Base-by-base conservation (phyloP, 2,329 filamentous ascomycete genomes). In the Colletotrichum ledebouriae region DNA sequence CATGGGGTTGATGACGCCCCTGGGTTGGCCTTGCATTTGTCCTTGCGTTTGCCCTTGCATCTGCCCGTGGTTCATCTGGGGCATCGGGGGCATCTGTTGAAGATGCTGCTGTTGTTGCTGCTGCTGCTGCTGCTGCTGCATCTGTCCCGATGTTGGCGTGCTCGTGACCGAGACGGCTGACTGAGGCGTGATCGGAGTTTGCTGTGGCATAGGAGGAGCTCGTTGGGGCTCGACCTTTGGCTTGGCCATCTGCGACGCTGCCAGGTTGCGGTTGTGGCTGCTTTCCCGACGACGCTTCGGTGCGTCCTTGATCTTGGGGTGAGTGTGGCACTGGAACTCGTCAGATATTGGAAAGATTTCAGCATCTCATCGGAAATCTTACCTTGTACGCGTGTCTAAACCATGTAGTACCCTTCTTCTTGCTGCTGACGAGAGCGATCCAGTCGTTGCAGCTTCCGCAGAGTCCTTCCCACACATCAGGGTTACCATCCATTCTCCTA, bases 331-430 rank as follows among this genome's bases (percentile, higher is more conserved):
- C 89, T 91, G 70, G 46, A 11, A 25, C 17, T 41, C 39, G 3
- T 52, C 64, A 76, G 70, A n/a, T 1, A 41, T 57, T 63, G 25
- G 6, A 29, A 46, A 20, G n/a, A 17, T 15, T 37, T 7, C n/a
- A 49, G 33, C 34, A 44, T 49, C 3, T 12, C 4, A 13, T 17
- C 33, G 13, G 15, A 41, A 10, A 37, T 71, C 82, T 77, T 79
- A 92, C 91, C 86, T 95, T 96, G 83, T 96, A 96, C 53, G 93
- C 92, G 79, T 97, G 93, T 72, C 93, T 85, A 79, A 95, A 97
- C 92, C 93, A 97, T 3, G 93, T 94, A 1, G 93, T 97, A n/a
- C 92, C 92, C 82, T 95, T 94, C 84, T 95, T 95, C 82, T 95
- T 95, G 77, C 90, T 94, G 81, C 91, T 94, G 47, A 94, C 91